phyloP scores from a whole-genome alignment of 305 asterid genomes.

The Rubia tinctorum region DNA sequence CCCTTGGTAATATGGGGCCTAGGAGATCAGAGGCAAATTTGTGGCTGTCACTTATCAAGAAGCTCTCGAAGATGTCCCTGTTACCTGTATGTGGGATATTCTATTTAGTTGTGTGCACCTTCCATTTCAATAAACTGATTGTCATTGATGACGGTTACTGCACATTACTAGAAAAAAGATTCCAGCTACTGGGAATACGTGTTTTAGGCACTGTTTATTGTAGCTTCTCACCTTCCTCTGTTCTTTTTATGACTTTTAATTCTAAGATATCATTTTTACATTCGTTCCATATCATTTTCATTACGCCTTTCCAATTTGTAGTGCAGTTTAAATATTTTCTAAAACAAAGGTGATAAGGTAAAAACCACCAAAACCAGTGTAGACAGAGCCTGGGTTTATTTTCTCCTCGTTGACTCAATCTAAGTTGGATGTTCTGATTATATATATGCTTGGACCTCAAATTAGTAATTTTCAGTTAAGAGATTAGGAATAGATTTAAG shows the following conservation, averaged over 20 bases:
- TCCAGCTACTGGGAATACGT: not conserved
- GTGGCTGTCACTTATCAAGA: constrained; percentile 77
- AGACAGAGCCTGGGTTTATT: not conserved
- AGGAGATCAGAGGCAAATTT: constrained; percentile 87
- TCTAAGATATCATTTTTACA: too few relatives aligned
- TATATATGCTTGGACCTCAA: not conserved
- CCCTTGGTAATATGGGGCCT: constrained; percentile 44
- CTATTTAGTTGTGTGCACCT: not conserved
- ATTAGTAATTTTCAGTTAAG: not conserved
- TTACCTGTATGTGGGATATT: constrained; percentile 65
- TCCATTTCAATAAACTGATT: not conserved
- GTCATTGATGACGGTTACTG: not conserved
- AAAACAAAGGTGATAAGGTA: not conserved
- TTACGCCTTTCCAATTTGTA: not conserved
- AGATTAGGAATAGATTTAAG: not conserved
- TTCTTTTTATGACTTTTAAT: too few relatives aligned
- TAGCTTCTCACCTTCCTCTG: not conserved
- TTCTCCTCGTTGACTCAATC: not conserved
- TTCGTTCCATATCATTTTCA: not conserved
- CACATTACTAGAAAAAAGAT: not conserved
- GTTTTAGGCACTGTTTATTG: not conserved
- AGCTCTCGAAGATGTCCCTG: constrained; percentile 77
- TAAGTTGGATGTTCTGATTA: not conserved
- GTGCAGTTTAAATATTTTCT: not conserved
- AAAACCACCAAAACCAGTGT: too few relatives aligned